phyloP scores from a whole-genome alignment of 495 filamentous ascomycete species.

The Xylaria flabelliformis region DNA sequence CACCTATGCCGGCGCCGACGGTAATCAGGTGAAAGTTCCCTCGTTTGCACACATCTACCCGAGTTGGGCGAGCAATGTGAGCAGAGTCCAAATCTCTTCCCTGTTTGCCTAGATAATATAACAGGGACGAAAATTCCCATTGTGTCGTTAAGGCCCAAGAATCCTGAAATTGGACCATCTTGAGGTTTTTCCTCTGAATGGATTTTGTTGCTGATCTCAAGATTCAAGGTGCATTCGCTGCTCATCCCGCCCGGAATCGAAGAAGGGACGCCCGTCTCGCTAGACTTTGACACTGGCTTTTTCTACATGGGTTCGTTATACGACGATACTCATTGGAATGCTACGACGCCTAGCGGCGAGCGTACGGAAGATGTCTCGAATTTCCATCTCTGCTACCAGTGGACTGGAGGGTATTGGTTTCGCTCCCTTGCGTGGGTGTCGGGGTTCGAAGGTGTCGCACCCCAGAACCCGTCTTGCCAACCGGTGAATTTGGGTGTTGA shows the following conservation, averaged over 20 bases:
- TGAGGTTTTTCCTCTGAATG: not conserved
- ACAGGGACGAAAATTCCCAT: not conserved
- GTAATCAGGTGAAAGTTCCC: conserved; percentile 1
- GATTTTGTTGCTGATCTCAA: not conserved
- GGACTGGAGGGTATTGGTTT: conserved; percentile 26
- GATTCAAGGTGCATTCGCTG: conserved; percentile 4
- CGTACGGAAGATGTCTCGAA: not conserved
- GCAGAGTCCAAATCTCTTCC: not conserved
- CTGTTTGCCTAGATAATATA: not conserved
- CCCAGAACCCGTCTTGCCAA: conserved; percentile 29
- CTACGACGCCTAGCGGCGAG: not conserved
- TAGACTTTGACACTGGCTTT: conserved; percentile 10
- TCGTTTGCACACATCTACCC: conserved; percentile 21
- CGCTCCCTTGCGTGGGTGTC: conserved; percentile 24
- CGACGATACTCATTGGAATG: conserved; percentile 24
- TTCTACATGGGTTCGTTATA: conserved; percentile 22
- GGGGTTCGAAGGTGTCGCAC: not conserved
- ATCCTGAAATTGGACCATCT: not conserved
- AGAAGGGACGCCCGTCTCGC: conserved; percentile 12
- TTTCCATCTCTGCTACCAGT: conserved; percentile 27
- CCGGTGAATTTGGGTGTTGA: conserved; percentile 23
- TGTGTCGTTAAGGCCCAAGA: not conserved
- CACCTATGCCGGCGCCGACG: not conserved
- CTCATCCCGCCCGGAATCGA: conserved; percentile 13
- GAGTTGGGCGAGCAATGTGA: conserved; percentile 25